Percentiles rank a stretch among this genome's conserved stretches.
Evolutionary conservation across 1,284 basidiomycete species (phyloP).

Genomic region (Phellopilus nigrolimitatus): DNA sequence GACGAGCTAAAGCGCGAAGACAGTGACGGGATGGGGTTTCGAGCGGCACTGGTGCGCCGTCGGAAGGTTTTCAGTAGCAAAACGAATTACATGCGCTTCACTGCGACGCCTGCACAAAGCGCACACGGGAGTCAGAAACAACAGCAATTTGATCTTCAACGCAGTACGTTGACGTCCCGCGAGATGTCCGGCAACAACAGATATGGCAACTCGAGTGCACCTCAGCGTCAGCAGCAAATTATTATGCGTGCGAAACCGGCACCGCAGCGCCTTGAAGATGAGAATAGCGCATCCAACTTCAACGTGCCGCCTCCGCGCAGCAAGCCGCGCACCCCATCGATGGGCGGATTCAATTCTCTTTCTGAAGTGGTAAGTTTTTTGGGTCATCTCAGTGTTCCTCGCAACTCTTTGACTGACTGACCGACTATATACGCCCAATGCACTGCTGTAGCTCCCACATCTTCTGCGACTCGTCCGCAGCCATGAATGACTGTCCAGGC

Average conservation of each 20-base stretch:
- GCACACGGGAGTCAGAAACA: not conserved
- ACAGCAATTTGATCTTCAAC: not conserved
- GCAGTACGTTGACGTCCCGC: not conserved
- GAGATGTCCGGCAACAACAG: not conserved
- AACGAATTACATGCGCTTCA: not conserved
- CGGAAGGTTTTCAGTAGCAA: not conserved
- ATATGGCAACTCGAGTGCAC: not conserved
- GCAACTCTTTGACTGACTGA: too few relatives aligned
- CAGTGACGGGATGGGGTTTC: conserved; percentile 3
- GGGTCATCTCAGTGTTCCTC: not conserved
- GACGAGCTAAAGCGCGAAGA: conserved; percentile 11
- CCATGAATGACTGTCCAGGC: conserved; percentile 22
- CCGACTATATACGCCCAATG: conserved; percentile 4
- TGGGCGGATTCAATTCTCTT: conserved; percentile 52
- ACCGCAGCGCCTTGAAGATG: conserved; percentile 8
- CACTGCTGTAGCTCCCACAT: conserved; percentile 1
- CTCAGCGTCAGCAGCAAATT: conserved; percentile 4
- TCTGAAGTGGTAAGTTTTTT: conserved; percentile 36
- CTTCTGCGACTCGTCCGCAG: conserved; percentile 13
- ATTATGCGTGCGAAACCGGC: conserved; percentile 3
- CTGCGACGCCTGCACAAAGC: not conserved
- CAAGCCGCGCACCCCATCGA: conserved; percentile 34
- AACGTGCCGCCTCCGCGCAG: conserved; percentile 19
- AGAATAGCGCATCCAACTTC: conserved; percentile 17
- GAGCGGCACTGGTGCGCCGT: not conserved